Evolutionary conservation across 192 early-diverging fungal genomes (phyloP), one percentile per base, ranked within the genome.

Genomic region (Umbelopsis sp.): DNA sequence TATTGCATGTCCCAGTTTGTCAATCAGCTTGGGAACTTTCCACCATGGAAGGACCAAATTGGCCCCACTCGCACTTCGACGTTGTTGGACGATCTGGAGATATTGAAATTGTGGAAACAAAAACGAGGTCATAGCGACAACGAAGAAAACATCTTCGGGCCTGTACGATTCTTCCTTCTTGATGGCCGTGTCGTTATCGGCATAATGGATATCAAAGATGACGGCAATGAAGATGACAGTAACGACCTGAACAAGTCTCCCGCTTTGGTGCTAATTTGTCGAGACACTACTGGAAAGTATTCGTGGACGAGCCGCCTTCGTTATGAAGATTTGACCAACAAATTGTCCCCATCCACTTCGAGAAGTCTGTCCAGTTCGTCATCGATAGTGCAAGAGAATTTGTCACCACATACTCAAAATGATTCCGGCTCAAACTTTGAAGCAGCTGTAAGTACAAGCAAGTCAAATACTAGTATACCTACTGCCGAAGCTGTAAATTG

Each of bases 11-110:
- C 84, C 1, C 84, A 87, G 46, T 80, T 95, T 53, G 73, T 88
- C 49, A 92, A 91, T 71, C 87, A 89, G 52, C 75, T 93, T 3
- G 90, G 90, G 8, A 84, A 89, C 67, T 94, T 91, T 77, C 87
- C 92, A 49, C 85, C 89, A 4, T 83, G 77, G 73, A 81, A 82
- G 4, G 87, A 92, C 41, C 75, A 75, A 13, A 83, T 87, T 27
- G 90, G 91, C 13, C 86, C 88, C 4, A 82, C 82, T 5, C 50
- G 85, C 18, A 74, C 90, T 46, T 87, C 88, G 33, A 87, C 84
- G n/a, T 52, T 90, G 22, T 89, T 84, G 80, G 79, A 92, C 66
- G 91, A 94, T 79, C 68, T 85, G 16, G 16, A 23, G 0, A 25
- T 52, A 30, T 20, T 74, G 3, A 70, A 71, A 64, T 23, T 23